Percentiles rank a stretch among this genome's conserved stretches.
These are phyloP conservation scores for Fraxinus sp. DNA, from an alignment of 305 asterid genomes.

Conservation along the genomic window DNA sequence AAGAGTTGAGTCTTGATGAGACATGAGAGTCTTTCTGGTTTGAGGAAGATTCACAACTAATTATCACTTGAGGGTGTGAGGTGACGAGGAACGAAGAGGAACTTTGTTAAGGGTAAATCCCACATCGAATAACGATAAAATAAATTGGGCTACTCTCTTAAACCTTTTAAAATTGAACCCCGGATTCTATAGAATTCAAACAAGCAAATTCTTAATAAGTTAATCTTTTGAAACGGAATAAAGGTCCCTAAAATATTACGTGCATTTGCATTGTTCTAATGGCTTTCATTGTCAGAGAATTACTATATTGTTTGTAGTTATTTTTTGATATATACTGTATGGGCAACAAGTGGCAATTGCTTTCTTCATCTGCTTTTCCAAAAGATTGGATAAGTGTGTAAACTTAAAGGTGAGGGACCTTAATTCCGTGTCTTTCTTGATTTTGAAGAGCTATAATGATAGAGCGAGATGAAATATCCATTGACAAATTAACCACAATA, in stretches of 20 bases:
- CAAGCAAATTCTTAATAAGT: neutral
- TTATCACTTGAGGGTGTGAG: neutral
- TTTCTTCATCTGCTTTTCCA: constrained; percentile 33
- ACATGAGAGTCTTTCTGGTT: neutral
- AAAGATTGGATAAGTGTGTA: constrained; percentile 31
- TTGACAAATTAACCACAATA: neutral
- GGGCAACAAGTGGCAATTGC: constrained; percentile 26
- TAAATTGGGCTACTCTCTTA: neutral
- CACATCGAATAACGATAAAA: neutral
- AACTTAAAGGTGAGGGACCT: constrained; percentile 31
- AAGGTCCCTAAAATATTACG: neutral
- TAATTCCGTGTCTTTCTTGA: constrained; percentile 36
- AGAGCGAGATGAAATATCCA: neutral
- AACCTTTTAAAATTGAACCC: neutral
- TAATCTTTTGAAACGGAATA: neutral
- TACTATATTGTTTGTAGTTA: constrained; percentile 18
- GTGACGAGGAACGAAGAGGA: neutral
- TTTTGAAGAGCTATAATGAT: constrained; percentile 34
- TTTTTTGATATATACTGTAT: constrained; percentile 20
- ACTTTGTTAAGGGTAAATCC: neutral
- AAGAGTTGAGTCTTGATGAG: neutral
- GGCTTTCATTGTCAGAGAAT: constrained; percentile 7
- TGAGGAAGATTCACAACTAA: neutral
- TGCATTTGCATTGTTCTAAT: constrained; percentile 1
- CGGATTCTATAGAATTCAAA: neutral